Evolutionary conservation across 129 eudicot species (phyloP).

Genomic region (Centaurea solstitialis): DNA sequence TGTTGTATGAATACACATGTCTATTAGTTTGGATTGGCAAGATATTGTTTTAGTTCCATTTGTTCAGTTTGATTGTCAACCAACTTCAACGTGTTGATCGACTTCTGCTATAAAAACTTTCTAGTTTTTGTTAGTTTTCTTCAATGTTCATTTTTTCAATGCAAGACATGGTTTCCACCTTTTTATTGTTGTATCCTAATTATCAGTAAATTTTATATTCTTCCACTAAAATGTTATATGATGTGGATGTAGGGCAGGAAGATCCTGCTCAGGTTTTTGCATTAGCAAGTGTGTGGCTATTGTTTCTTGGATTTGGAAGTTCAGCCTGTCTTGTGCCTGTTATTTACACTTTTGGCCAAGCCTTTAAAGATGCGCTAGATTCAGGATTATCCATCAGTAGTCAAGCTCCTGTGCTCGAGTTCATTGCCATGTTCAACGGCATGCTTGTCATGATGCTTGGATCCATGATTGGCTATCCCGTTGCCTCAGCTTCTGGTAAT

Average conservation of each 20-base stretch:
- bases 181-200: not conserved
- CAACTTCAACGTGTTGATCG: not conserved
- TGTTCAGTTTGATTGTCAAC: not conserved
- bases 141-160: not conserved
- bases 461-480: slow-evolving; percentile 75
- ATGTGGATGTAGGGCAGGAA: slow-evolving; percentile 99
- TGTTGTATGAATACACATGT: not conserved
- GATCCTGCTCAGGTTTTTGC: slow-evolving; percentile 95
- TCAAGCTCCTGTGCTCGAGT: slow-evolving; percentile 54
- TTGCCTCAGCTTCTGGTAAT: slow-evolving; percentile 95
- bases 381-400: slow-evolving; percentile 45
- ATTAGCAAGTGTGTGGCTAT: slow-evolving; percentile 86
- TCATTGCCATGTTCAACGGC: slow-evolving; percentile 60
- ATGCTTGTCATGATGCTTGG: slow-evolving; percentile 76
- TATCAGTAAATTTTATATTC: slow-evolving; percentile 13
- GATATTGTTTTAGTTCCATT: not conserved
- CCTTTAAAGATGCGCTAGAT: slow-evolving; percentile 65
- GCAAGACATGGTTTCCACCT: not conserved
- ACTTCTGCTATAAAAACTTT: not conserved
- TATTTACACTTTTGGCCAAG: slow-evolving; percentile 56
- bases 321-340: slow-evolving; percentile 78
- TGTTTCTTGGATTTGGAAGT: slow-evolving; percentile 83
- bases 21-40: not conserved
- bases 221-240: slow-evolving; percentile 54
- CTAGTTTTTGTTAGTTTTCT: not conserved